Base-by-base conservation (phyloP, 257 asterid species). In the Penstemon eatonii region DNA sequence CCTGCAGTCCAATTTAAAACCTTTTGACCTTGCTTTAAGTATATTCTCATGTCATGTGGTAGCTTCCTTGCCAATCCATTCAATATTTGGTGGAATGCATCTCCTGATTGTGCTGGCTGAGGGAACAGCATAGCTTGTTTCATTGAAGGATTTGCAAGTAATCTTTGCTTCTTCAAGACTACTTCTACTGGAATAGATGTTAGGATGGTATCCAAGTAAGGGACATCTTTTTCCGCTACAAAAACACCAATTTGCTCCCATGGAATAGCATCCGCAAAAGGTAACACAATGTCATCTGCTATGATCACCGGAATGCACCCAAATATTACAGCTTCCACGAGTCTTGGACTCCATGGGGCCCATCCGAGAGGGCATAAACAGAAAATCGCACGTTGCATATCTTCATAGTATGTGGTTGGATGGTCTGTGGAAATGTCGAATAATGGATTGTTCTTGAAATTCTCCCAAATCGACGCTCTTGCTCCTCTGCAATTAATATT, bases 341-440 rank as follows among this genome's bases (percentile, higher is more conserved):
- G 79, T 54, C 96, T 76, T 4, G 95, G 96, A 70, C 96, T 88
- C 96, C 97, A 90, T 3, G 95, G 95, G 7, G 97, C 94, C 96
- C 97, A 90, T 5, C 97, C 97, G 4, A 90, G 86, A 7, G 97
- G 97, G 67, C 97, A 90, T 70, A 90, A 75, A 66, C 97, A 90
- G 81, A 90, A 90, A 65, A 88, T 66, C 18, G 94, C 86, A 1
- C 96, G 81, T 68, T 88, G 97, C 94, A 90, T 90, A 65, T 90
- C 97, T 75, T 86, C 94, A 36, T 90, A 88, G 66, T 90, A 90
- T 42, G 96, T 88, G 4, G 86, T 69, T 58, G 96, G 96, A 72
- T 86, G 96, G 72, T 90, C 94, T 0, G 94, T 87, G 9, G 96
- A 87, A 71, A 90, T 88, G 82, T 90, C 96, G 37, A 90, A 90